Base-by-base conservation (phyloP, 2,329 filamentous ascomycete genomes). In the Sporothrix globosa region DNA sequence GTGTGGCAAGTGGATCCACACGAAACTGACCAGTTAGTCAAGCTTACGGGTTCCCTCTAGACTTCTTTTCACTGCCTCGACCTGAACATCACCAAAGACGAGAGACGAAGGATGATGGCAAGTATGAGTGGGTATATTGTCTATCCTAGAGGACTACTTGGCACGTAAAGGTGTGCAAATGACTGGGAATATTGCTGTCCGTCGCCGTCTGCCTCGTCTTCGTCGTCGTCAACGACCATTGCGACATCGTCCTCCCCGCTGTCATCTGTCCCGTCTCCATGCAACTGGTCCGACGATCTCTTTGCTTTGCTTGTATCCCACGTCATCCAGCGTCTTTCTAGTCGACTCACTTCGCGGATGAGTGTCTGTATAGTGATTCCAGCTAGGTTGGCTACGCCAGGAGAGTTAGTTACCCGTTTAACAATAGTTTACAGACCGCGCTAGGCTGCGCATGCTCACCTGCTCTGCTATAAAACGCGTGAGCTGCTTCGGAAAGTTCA, bases 401-500 rank as follows among this genome's bases (percentile, higher is more conserved):
- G 41, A 13, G 34, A 2, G 65, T 44, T 17, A 39, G 50, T 24
- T 67, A 10, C 17, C n/a, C 13, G 6, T 7, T 6, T 3, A 11
- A 41, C 9, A 53, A 2, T 17, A 24, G n/a, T 65, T 5, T 21
- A 13, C 56, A 41, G 39, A 44, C 4, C 19, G 19, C 7, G 24
- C 7, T 1, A 21, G 13, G 3, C 1, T 17, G 17, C 6, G 6
- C 9, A 24, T 24, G 7, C 71, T 58, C 61, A 75, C 83, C 83
- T 52, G 81, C 81, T 71, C 79, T 78, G 14, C 76, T 76, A 71
- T 83, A 84, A 60, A 86, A 81, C 0, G 74, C 73, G 56, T 76
- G 83, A 0, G 82, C 83, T 3, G 75, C 73, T 9, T 79, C 78
- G 0, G 82, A 79, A 41, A 86, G 77, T 10, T 86, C 82, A 4